Percentiles rank a stretch among this genome's conserved stretches.
Evolutionary conservation across 1,139 yeast species (phyloP).

Genomic region (Lodderomyces metapsilosis): DNA sequence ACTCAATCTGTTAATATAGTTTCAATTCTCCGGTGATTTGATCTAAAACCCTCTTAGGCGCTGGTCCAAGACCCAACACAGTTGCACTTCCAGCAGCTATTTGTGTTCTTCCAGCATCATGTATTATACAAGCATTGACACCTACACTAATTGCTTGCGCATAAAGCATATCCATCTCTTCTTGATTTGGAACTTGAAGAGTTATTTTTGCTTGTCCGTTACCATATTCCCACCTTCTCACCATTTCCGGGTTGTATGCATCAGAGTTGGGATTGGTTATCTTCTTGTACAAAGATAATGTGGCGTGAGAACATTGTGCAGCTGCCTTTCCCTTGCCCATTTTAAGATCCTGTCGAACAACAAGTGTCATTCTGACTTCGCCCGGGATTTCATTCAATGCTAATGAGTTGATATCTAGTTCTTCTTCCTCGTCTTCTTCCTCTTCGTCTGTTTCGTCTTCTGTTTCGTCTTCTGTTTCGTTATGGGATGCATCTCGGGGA

Average conservation of each 20-base stretch:
- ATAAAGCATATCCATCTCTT: constrained; percentile 72
- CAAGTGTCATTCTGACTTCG: constrained; percentile 83
- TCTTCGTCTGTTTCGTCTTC: constrained; percentile 25
- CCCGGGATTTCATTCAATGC: constrained; percentile 64
- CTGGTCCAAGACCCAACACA: constrained; percentile 94
- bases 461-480: neutral
- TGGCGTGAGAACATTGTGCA: constrained; percentile 98
- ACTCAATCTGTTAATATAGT: constrained; percentile 50
- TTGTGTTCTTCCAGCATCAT: constrained; percentile 97
- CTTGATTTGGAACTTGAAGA: constrained; percentile 71
- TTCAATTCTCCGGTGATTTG: constrained; percentile 77
- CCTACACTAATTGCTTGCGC: constrained; percentile 82
- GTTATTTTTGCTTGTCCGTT: constrained; percentile 96
- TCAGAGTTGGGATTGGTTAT: constrained; percentile 54
- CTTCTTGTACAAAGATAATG: constrained; percentile 79
- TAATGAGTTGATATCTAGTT: constrained; percentile 52
- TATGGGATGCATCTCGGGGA: too few relatives aligned
- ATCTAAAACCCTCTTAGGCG: constrained; percentile 82
- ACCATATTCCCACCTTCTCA: constrained; percentile 72
- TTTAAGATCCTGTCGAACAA: constrained; percentile 82
- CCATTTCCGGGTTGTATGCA: constrained; percentile 59
- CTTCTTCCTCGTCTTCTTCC: constrained; percentile 50
- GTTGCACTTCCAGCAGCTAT: constrained; percentile 94
- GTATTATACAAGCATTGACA: constrained; percentile 75
- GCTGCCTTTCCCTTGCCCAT: constrained; percentile 97